These are phyloP conservation scores for Botryosphaeria dothidea DNA, from an alignment of 2,329 filamentous ascomycete species.

Conservation along the genomic window DNA sequence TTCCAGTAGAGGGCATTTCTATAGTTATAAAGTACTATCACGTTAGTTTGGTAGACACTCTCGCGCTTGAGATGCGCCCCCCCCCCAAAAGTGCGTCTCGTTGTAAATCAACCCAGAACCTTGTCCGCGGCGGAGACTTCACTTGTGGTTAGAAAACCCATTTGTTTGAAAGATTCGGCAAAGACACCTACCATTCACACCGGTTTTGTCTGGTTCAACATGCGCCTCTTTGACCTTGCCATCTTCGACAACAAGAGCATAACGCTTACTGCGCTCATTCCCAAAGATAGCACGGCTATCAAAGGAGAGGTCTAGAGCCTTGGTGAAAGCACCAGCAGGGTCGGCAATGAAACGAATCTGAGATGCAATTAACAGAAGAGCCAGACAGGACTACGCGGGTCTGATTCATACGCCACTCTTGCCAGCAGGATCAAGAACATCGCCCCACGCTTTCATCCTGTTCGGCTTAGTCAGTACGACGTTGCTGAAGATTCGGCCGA, in stretches of 20 bases:
- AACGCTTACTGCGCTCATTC: constrained; percentile 80
- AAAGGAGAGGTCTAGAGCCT: constrained; percentile 79
- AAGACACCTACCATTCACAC: constrained; percentile 65
- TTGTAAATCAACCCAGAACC: constrained; percentile 21
- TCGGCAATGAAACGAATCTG: constrained; percentile 90
- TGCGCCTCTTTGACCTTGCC: constrained; percentile 81
- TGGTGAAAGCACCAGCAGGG: constrained; percentile 75
- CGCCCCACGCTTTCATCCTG: constrained; percentile 88
- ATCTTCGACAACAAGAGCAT: constrained; percentile 78
- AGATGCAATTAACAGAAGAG: neutral
- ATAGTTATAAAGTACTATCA: no score
- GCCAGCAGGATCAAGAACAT: constrained; percentile 71
- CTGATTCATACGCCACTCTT: constrained; percentile 65
- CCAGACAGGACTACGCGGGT: constrained; percentile 21
- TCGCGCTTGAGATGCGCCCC: no score
- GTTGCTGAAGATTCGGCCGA: constrained; percentile 14
- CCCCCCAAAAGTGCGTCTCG: no score
- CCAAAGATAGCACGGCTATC: constrained; percentile 81
- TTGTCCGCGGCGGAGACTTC: constrained; percentile 20
- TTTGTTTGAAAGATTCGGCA: constrained; percentile 20
- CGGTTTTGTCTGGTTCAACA: constrained; percentile 87
- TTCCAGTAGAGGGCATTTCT: no score
- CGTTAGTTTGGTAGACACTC: no score
- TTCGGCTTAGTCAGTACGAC: constrained; percentile 5
- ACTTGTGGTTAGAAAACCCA: neutral